Evolutionary conservation across 2,329 filamentous ascomycete genomes (phyloP).

Genomic region (Fonsecaea erecta): DNA sequence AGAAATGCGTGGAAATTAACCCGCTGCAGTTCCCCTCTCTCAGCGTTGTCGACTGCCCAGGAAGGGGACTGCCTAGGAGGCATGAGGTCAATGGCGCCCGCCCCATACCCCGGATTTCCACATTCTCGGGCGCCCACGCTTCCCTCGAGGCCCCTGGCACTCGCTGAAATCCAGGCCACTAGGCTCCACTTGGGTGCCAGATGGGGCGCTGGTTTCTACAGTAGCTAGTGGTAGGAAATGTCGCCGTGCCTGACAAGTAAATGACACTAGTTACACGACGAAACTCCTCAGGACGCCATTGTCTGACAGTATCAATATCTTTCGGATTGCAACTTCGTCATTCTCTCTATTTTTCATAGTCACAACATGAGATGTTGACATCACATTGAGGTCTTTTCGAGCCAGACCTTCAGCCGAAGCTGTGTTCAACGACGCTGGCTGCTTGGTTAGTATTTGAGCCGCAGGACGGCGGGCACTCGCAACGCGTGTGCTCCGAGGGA

Average conservation of each 20-base stretch:
- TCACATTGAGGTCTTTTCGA: neutral
- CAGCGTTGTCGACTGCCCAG: neutral
- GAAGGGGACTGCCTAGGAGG: neutral
- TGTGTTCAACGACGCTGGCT: neutral
- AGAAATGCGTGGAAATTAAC: neutral
- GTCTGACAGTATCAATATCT: neutral
- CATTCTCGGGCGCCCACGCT: neutral
- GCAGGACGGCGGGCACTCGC: no score
- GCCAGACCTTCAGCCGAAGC: no score
- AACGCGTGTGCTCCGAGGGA: slow-evolving; percentile 3
- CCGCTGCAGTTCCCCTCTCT: neutral
- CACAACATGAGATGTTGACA: neutral
- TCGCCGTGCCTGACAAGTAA: neutral
- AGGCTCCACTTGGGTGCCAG: neutral
- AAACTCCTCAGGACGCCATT: neutral
- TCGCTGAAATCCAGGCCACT: neutral
- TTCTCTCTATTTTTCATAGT: neutral
- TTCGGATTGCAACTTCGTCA: neutral
- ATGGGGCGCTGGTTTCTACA: neutral
- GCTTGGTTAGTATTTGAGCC: neutral
- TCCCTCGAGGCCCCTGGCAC: neutral
- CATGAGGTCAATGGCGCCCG: neutral
- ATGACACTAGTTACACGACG: neutral
- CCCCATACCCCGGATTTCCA: neutral
- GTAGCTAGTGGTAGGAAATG: neutral